Evolutionary conservation across 345 rosid genomes (phyloP), one percentile per base, ranked within the genome.

Genomic region (Boechera retrofracta): DNA sequence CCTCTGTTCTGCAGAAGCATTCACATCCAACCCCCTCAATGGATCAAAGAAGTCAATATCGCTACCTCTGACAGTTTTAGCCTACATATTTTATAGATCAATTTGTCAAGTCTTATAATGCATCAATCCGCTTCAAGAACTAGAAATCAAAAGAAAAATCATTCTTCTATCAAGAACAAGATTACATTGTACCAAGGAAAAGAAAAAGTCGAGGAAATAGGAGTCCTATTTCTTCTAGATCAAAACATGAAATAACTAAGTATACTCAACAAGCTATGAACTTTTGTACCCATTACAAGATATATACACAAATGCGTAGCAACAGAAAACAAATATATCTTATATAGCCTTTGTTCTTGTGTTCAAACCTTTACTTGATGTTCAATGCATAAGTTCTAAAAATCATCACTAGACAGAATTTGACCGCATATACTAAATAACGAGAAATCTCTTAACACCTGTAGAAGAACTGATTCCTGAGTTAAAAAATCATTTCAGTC

Each of bases 31-130:
- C 53, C 82, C 87, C 73, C 93, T 81, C 44, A 94, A 66, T 13
- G 97, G 98, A 79, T 94, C 98, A 79, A 83, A 82, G 84, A 94
- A 90, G 58, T 85, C 80, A 69, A 61, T 66, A 48, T 62, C 82
- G 16, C 70, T 48, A 48, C 77, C 42, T 72, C 64, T 75, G 56
- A 35, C 77, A 32, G 53, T 60, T 45, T 72, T 85, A 61, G 39
- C 84, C 91, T 88, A 60, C 35, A 80, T 45, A 9, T 48, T 24
- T 35, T 49, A 64, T 18, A 55, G n/a, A 33, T 10, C n/a, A 29
- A 21, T 32, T 5, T 29, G 9, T 47, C 75, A 74, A 58, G 55
- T 16, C 42, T 31, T 63, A 54, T 41, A 13, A 45, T 49, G 51
- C 32, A 29, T 38, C 18, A 54, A 71, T 44, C 69, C 6, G 11